These are phyloP conservation scores for Acanthamoeba healyi DNA, from an alignment of 208 protist species.

Conservation along the genomic window DNA sequence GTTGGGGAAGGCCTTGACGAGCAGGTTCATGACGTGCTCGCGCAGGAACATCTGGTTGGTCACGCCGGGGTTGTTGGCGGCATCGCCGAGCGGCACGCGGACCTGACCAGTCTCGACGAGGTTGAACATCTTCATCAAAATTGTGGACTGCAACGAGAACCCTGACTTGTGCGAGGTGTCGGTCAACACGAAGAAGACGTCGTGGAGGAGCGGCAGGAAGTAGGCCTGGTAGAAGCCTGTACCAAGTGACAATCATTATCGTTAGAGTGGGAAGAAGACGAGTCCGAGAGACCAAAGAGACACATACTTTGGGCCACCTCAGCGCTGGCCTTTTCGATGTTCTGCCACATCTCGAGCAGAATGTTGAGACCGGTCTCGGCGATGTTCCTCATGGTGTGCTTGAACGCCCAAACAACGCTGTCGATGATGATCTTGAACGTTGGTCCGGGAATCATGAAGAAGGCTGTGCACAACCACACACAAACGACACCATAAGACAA, in stretches of 20 bases:
- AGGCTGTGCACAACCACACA: conserved; percentile 60
- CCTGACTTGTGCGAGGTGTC: conserved; percentile 91
- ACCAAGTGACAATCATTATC: too few species aligned
- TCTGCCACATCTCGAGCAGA: conserved; percentile 56
- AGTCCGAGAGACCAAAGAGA: background rate
- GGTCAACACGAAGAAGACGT: conserved; percentile 92
- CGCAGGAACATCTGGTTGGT: conserved; percentile 88
- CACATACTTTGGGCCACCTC: conserved; percentile 44
- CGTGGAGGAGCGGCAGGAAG: conserved; percentile 89
- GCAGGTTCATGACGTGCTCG: conserved; percentile 81
- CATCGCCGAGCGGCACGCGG: conserved; percentile 83
- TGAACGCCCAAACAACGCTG: conserved; percentile 98
- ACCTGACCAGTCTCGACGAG: conserved; percentile 85
- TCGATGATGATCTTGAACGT: conserved; percentile 95
- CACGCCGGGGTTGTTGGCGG: background rate
- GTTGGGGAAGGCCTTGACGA: conserved; percentile 90
- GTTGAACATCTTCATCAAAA: conserved; percentile 88
- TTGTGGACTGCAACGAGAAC: conserved; percentile 88
- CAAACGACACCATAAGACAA: background rate
- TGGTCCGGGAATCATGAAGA: conserved; percentile 85
- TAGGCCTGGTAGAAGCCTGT: conserved; percentile 91
- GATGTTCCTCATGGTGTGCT: conserved; percentile 97
- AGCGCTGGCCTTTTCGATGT: conserved; percentile 28
- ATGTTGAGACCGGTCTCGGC: conserved; percentile 93
- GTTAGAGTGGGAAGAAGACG: too few species aligned